Evolutionary conservation across 805 yeast species (phyloP).

Genomic region (Schwanniomyces occidentalis): DNA sequence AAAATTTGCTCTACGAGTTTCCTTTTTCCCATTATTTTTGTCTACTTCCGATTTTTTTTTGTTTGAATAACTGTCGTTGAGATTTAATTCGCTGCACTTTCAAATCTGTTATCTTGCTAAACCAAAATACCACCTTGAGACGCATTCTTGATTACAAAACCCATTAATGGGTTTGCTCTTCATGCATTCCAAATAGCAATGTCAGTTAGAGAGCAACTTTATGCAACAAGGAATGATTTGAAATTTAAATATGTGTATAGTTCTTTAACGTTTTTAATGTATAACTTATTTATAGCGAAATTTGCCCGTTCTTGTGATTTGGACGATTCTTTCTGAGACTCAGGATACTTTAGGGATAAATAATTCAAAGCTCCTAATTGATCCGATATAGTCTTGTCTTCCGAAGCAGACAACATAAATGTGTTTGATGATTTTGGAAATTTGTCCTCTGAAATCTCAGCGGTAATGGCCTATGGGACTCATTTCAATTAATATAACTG

Average conservation of each 20-base stretch:
- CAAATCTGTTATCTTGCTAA: constrained; percentile 63
- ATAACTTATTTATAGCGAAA: neutral
- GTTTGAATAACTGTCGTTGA: constrained; percentile 66
- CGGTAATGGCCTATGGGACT: too few relatives aligned
- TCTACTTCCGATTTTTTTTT: constrained; percentile 55
- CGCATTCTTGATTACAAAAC: constrained; percentile 30
- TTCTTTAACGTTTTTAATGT: neutral
- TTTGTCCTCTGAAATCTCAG: too few relatives aligned
- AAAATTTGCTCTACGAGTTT: constrained; percentile 83
- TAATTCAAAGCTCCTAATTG: neutral
- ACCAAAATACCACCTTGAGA: constrained; percentile 85
- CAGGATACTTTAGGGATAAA: neutral
- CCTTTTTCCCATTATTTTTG: constrained; percentile 59
- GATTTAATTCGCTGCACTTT: constrained; percentile 61
- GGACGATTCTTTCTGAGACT: neutral
- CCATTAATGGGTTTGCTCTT: neutral
- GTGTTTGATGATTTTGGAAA: too few relatives aligned
- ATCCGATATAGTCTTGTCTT: neutral
- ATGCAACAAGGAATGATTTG: neutral
- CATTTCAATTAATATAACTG: too few relatives aligned
- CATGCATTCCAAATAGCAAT: neutral
- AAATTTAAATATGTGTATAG: neutral
- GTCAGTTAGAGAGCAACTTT: neutral
- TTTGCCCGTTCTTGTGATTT: neutral
- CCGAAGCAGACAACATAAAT: neutral